phyloP scores from a whole-genome alignment of 2,329 filamentous ascomycete species.

The Cercospora sojina region DNA sequence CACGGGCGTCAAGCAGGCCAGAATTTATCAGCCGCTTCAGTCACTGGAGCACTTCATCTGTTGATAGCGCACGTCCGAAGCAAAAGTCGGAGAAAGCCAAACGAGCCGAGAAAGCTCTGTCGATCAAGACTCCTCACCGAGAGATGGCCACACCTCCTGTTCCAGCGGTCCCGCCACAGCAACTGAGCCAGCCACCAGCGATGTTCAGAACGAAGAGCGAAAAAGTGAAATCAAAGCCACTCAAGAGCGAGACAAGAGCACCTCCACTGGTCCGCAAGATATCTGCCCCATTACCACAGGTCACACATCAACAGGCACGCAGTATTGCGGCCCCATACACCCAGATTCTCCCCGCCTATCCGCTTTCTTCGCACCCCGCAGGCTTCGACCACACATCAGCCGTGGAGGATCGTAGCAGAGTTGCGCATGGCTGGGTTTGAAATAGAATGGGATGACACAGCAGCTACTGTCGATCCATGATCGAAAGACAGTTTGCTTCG shows the following conservation, averaged over 20 bases:
- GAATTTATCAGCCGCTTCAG: conserved; percentile 21
- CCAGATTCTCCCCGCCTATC: not conserved
- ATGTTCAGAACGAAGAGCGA: not conserved
- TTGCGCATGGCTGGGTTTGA: not conserved
- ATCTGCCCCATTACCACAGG: not conserved
- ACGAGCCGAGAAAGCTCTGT: not conserved
- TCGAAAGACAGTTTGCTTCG: not conserved
- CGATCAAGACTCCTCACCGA: not conserved
- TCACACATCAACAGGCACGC: not conserved
- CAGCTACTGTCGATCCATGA: not conserved
- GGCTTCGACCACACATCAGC: not conserved
- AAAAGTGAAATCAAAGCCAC: not conserved
- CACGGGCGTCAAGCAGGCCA: conserved; percentile 6
- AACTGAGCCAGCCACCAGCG: not conserved
- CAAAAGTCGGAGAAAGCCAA: not conserved
- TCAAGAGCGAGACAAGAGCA: not conserved
- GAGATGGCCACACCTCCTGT: not conserved
- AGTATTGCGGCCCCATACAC: not conserved
- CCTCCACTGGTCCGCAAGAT: not conserved
- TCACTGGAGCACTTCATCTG: conserved; percentile 7
- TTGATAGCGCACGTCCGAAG: not conserved
- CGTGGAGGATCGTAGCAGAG: not conserved
- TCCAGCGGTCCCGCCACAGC: not conserved
- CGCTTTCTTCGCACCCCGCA: not conserved
- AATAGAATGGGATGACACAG: not conserved